These are phyloP conservation scores for Trematosphaeria pertusa DNA, from an alignment of 2,329 filamentous ascomycete genomes.

Conservation along the genomic window DNA sequence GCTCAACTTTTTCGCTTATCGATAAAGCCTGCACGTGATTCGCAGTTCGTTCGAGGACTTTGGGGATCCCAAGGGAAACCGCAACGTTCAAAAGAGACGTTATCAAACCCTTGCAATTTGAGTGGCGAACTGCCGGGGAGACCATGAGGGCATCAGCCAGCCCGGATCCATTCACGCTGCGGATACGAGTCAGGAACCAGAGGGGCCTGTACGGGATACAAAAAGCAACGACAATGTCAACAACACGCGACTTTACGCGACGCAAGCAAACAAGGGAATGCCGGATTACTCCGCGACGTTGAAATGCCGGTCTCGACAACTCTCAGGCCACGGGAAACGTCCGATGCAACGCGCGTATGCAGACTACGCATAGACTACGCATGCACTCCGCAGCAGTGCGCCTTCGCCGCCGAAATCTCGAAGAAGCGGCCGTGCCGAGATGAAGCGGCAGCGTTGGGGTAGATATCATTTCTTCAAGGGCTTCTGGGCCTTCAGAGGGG, in stretches of 20 bases:
- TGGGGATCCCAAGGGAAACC: neutral
- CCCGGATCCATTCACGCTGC: neutral
- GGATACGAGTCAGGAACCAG: neutral
- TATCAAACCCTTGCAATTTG: neutral
- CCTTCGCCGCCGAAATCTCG: too few relatives aligned
- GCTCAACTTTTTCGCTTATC: slow-evolving; percentile 9
- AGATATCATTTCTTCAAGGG: neutral
- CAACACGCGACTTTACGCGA: neutral
- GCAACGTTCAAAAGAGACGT: neutral
- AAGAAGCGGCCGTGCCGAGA: slow-evolving; percentile 1
- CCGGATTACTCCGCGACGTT: neutral
- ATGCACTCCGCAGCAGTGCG: neutral
- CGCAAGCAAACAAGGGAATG: neutral
- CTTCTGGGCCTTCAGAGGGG: neutral
- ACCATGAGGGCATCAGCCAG: neutral
- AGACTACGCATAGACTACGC: neutral
- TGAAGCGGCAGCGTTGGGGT: neutral
- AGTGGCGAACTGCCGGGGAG: neutral
- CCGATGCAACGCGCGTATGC: neutral
- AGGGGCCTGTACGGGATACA: neutral
- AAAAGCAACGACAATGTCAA: neutral
- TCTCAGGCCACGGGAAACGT: neutral
- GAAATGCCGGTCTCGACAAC: neutral
- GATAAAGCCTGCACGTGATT: slow-evolving; percentile 3
- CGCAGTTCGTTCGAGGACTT: neutral